phyloP scores from a whole-genome alignment of 805 yeast genomes.

The Spathaspora passalidarum region DNA sequence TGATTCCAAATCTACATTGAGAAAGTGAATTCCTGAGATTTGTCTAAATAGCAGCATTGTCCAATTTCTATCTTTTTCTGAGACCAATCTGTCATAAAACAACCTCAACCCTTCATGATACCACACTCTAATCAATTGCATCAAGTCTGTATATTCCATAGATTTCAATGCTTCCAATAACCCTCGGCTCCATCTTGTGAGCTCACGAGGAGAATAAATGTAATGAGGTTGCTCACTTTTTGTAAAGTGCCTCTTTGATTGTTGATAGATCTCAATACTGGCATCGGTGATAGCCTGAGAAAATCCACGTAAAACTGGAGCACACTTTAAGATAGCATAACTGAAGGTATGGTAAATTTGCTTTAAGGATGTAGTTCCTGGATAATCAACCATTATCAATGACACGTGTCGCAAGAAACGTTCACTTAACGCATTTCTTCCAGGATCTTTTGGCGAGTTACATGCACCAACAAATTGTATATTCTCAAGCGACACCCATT shows the following conservation, averaged over 20 bases:
- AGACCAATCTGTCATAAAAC: conserved; percentile 69
- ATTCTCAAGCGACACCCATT: conserved; percentile 64
- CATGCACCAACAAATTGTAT: conserved; percentile 94
- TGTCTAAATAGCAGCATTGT: conserved; percentile 36
- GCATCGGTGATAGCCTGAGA: conserved; percentile 52
- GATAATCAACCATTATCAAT: conserved; percentile 75
- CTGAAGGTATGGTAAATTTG: conserved; percentile 67
- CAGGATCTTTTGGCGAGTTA: conserved; percentile 81
- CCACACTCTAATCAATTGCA: conserved; percentile 61
- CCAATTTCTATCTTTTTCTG: conserved; percentile 45
- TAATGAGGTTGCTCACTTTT: conserved; percentile 51
- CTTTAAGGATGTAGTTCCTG: conserved; percentile 55
- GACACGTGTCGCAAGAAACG: conserved; percentile 68
- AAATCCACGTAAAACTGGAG: conserved; percentile 60
- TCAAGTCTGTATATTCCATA: conserved; percentile 32
- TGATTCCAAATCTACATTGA: conserved; percentile 33
- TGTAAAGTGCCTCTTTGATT: conserved; percentile 41
- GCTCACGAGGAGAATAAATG: conserved; percentile 83
- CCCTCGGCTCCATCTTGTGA: conserved; percentile 87
- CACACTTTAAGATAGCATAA: conserved; percentile 52
- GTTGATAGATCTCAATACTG: conserved; percentile 61
- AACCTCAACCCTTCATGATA: conserved; percentile 78
- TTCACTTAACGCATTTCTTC: conserved; percentile 55
- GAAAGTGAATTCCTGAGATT: conserved; percentile 42
- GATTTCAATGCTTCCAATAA: conserved; percentile 49